phyloP scores from a whole-genome alignment of 2,329 filamentous ascomycete genomes.

The Aurifilum marmelostoma region DNA sequence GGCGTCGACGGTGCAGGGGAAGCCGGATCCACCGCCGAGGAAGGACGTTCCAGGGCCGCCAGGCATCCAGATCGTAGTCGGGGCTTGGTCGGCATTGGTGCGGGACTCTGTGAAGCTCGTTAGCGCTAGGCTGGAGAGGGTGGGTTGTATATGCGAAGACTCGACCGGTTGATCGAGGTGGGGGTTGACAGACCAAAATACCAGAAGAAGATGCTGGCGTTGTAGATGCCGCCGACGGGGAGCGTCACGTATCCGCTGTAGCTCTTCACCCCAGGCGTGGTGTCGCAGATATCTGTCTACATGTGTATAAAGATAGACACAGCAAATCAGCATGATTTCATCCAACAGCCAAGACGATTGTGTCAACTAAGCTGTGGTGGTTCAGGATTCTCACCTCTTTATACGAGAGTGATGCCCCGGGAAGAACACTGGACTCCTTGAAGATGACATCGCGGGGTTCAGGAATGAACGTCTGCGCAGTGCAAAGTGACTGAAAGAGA shows the following conservation, averaged over 20 bases:
- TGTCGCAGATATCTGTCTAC: conserved; percentile 53
- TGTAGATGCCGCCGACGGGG: conserved; percentile 48
- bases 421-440: conserved; percentile 11
- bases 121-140: neutral
- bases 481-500: neutral
- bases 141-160: neutral
- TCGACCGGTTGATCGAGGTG: no score
- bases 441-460: conserved; percentile 4
- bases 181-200: conserved; percentile 40
- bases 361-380: neutral
- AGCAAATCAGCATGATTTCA: neutral
- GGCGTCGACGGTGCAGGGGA: conserved; percentile 56
- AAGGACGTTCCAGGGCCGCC: conserved; percentile 63
- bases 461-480: conserved; percentile 20
- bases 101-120: conserved; percentile 43
- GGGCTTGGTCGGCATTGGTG: conserved; percentile 54
- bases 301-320: neutral
- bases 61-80: conserved; percentile 64
- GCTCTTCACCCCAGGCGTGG: conserved; percentile 56
- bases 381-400: conserved; percentile 9
- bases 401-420: conserved; percentile 23
- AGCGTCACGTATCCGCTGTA: conserved; percentile 61
- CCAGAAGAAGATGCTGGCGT: conserved; percentile 66
- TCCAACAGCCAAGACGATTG: no score
- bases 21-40: conserved; percentile 56